phyloP scores from a whole-genome alignment of 306 rosid genomes.

The Biancaea sappan region DNA sequence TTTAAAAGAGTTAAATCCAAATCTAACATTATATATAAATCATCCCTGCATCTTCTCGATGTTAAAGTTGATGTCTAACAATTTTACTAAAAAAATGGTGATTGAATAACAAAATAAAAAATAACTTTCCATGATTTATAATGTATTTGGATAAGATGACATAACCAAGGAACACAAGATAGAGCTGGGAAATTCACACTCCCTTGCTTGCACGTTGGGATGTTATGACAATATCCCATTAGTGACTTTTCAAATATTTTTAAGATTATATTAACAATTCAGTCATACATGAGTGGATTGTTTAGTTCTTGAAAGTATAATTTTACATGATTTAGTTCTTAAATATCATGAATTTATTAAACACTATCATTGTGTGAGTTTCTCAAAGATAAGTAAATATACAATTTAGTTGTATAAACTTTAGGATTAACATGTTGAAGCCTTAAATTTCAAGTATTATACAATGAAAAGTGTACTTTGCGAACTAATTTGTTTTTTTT shows the following conservation, averaged over 20 bases:
- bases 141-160: background rate
- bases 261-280: too few relatives aligned
- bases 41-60: background rate
- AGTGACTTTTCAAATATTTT: background rate
- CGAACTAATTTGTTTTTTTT: too few relatives aligned
- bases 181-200: background rate
- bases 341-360: too few relatives aligned
- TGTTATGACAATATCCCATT: conserved; percentile 19
- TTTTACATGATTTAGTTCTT: too few relatives aligned
- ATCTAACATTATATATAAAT: background rate
- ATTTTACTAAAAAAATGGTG: background rate
- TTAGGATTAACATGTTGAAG: too few relatives aligned
- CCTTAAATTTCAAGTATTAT: too few relatives aligned
- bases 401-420: too few relatives aligned
- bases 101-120: background rate
- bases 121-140: background rate
- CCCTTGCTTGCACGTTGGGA: conserved; percentile 23
- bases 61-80: background rate
- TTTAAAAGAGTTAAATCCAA: background rate
- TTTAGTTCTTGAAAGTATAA: too few relatives aligned
- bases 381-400: too few relatives aligned
- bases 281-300: too few relatives aligned
- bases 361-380: too few relatives aligned
- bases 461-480: too few relatives aligned
- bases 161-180: background rate